Base-by-base conservation (phyloP, 2,329 filamentous ascomycete genomes). In the Lasiodiplodia hormozganensis region DNA sequence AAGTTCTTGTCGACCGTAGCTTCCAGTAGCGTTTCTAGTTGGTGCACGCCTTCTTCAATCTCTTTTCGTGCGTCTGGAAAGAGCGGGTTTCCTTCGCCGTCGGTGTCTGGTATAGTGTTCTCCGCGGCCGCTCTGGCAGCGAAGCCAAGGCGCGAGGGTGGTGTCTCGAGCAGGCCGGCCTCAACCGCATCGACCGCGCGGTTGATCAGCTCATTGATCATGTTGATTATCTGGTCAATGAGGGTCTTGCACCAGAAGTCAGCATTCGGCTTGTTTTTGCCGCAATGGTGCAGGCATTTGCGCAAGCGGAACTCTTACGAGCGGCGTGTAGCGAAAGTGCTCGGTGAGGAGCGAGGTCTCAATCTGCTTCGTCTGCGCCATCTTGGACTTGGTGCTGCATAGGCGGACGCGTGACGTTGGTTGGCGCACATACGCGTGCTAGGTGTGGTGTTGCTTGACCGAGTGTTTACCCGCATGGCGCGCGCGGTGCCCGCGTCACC, bases 181-280 rank as follows among this genome's bases (percentile, higher is more conserved):
- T 98, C 96, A 72, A 98, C 89, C 70, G 92, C 93, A 75, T 93
- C 92, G 75, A 97, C 90, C 66, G 93, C 94, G 79, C 91, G 91
- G 81, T 97, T 96, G 75, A 96, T 91, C 75, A 97, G 88, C 76
- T 95, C 92, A 83, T 98, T 99, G 80, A 97, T 89, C 67, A 91
- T 92, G 84, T 98, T 97, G 83, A 98, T 97, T 74, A 98, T 94
- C 82, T 98, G 95, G 87, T 99, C 96, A 76, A 99, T 91, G 52
- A 99, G 88, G 70, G 92, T 92, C 94, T 97, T 75, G 31, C 18
- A 23, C 23, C 23, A 12, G 34, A 18, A 58, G 40, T 58, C 16
- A 43, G 51, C 62, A 51, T 47, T 43, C 10, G 34, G 49, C 31
- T 16, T 16, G 11, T 11, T 14, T 34, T 23, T 12, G 14, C 40